Conservation (phyloP, 306 rosid genomes). For the Herpetospermum pedunculosum region DNA sequence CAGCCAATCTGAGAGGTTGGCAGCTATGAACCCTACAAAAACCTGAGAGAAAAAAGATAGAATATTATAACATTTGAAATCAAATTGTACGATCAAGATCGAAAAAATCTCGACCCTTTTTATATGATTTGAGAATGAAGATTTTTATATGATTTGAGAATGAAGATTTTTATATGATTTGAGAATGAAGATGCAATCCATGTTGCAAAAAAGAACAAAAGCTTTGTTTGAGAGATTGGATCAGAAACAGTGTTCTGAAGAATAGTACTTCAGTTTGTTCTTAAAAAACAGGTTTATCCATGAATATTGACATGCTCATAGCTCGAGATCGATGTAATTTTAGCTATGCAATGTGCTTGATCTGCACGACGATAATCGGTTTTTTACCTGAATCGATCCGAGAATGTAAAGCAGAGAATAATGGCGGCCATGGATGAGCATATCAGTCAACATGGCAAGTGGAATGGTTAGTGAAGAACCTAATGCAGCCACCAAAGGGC, state of each 20-base stretch:
- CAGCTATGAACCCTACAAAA: slow-evolving; percentile 77
- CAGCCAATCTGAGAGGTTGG: slow-evolving; percentile 57
- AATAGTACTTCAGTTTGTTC: background rate
- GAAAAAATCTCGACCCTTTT: background rate
- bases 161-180: background rate
- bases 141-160: background rate
- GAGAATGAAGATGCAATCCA: background rate
- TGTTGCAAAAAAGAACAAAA: background rate
- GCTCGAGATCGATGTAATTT: background rate
- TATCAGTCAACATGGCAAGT: slow-evolving; percentile 84
- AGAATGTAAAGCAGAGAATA: slow-evolving; percentile 75
- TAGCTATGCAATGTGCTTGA: background rate
- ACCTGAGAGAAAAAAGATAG: slow-evolving; percentile 37
- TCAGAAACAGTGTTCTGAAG: background rate
- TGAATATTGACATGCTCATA: no score
- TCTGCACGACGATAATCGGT: background rate
- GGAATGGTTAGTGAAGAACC: slow-evolving; percentile 98
- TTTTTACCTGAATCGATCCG: slow-evolving; percentile 61
- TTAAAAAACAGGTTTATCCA: background rate
- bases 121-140: background rate
- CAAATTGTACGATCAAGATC: background rate
- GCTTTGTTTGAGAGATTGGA: background rate
- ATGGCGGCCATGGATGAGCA: slow-evolving; percentile 91
- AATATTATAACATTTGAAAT: background rate
- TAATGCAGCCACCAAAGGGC: slow-evolving; percentile 84